A percentile compares a stretch with the other conserved stretches of the same genome.
Conservation (phyloP, 1,139 yeast species). For the Eremothecium coryli region DNA sequence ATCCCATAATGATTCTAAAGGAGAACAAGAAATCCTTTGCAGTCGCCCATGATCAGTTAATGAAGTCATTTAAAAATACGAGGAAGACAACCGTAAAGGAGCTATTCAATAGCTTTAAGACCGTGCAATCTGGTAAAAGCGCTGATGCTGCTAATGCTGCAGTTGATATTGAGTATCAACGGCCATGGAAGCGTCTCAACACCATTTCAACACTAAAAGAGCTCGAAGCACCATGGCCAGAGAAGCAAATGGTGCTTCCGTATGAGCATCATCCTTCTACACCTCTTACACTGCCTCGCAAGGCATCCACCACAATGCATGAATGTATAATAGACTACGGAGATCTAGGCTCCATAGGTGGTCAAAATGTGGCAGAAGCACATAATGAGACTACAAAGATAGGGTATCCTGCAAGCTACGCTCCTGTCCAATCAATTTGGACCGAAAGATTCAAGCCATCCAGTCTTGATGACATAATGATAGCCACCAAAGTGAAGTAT, state of each 20-base stretch:
- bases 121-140: not conserved
- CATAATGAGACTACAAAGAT: too few relatives aligned
- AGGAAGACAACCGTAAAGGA: slow-evolving; percentile 8
- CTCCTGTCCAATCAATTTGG: slow-evolving; percentile 33
- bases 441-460: slow-evolving; percentile 39
- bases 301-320: too few relatives aligned
- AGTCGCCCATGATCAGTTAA: slow-evolving; percentile 8
- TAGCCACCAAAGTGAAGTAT: slow-evolving; percentile 24
- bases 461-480: slow-evolving; percentile 33
- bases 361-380: too few relatives aligned
- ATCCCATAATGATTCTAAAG: not conserved
- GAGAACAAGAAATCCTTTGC: not conserved
- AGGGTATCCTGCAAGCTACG: too few relatives aligned
- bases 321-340: too few relatives aligned
- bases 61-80: slow-evolving; percentile 7
- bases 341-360: too few relatives aligned
- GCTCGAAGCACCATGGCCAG: slow-evolving; percentile 18
- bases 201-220: slow-evolving; percentile 14
- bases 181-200: slow-evolving; percentile 11
- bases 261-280: too few relatives aligned
- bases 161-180: not conserved
- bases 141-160: too few relatives aligned
- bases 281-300: too few relatives aligned
- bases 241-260: slow-evolving; percentile 12
- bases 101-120: slow-evolving; percentile 6